A percentile compares a stretch with the other conserved stretches of the same genome.
Conservation (phyloP, 768 basidiomycete species). For the Trametes cinnabarina region DNA sequence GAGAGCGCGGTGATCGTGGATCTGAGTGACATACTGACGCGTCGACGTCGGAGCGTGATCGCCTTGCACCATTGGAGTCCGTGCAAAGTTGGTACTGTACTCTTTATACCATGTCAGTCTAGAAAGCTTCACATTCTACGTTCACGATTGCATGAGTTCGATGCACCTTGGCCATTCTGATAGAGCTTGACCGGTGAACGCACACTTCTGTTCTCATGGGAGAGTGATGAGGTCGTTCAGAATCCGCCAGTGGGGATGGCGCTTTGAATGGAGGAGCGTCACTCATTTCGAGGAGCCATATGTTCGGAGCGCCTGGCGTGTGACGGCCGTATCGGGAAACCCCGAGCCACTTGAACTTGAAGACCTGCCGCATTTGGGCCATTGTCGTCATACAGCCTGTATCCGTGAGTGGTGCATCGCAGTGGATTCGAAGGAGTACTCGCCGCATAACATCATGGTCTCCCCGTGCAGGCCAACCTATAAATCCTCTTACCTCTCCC, state of each 20-base stretch:
- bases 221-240: too few species aligned
- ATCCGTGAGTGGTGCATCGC: constrained; percentile 14
- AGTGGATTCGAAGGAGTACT: constrained; percentile 19
- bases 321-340: constrained; percentile 1
- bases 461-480: neutral
- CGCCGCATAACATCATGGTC: constrained; percentile 21
- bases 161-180: too few species aligned
- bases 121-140: too few species aligned
- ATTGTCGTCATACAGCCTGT: constrained; percentile 19
- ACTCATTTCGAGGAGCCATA: neutral
- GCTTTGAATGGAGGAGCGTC: neutral
- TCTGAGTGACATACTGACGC: too few species aligned
- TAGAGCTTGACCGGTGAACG: too few species aligned
- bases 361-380: constrained; percentile 18
- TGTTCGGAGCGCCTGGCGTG: constrained; percentile 4
- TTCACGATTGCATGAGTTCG: too few species aligned
- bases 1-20: too few species aligned
- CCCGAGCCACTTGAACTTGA: constrained; percentile 20
- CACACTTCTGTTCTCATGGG: too few species aligned
- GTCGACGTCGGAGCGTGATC: neutral
- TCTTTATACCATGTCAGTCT: neutral
- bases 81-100: neutral
- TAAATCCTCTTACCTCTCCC: neutral
- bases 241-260: neutral
- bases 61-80: neutral